Conservation (phyloP, 306 rosid genomes). For the Trifolium repens region DNA sequence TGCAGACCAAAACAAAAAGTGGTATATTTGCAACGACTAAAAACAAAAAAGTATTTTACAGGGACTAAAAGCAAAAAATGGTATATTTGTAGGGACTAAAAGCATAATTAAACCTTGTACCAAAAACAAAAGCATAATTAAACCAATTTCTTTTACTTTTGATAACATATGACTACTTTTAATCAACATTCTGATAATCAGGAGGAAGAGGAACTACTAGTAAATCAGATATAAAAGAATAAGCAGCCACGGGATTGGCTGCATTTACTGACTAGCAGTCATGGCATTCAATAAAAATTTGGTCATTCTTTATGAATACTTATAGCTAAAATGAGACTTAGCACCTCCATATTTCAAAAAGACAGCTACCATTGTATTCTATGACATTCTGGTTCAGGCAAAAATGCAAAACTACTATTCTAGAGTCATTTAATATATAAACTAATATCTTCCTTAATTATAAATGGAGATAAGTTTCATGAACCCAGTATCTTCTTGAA, state of each 20-base stretch:
- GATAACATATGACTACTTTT: constrained; percentile 18
- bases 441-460: constrained; percentile 5
- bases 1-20: background rate
- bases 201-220: background rate
- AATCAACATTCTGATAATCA: constrained; percentile 5
- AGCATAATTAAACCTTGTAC: background rate
- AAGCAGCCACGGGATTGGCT: background rate
- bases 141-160: background rate
- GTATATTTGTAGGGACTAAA: background rate
- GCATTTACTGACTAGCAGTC: constrained; percentile 4
- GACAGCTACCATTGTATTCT: constrained; percentile 7
- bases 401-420: constrained; percentile 22
- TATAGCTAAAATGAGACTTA: constrained; percentile 11
- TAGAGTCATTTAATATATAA: constrained; percentile 14
- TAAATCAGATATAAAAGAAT: background rate
- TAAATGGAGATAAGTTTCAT: constrained; percentile 1
- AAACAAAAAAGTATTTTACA: no score
- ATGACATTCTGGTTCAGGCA: background rate
- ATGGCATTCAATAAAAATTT: constrained; percentile 1
- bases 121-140: background rate
- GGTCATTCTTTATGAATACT: background rate
- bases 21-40: background rate
- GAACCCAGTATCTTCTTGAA: background rate
- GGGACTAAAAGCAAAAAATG: background rate
- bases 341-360: constrained; percentile 5